Evolutionary conservation across 2,329 filamentous ascomycete species (phyloP).

Genomic region (Colletotrichum tropicicola): DNA sequence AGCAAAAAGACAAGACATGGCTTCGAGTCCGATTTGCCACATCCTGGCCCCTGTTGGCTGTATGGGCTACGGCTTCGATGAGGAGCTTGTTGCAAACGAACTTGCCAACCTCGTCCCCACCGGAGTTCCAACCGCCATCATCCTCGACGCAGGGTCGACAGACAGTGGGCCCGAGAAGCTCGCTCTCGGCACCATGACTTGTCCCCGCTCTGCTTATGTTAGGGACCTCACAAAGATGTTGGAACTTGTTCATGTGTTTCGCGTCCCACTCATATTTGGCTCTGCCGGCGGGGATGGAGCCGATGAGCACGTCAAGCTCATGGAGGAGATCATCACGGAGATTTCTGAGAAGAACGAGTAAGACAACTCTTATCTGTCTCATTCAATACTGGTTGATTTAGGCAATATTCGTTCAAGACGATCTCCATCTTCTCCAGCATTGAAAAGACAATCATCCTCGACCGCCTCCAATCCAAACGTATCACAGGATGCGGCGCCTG

Average conservation of each 20-base stretch:
- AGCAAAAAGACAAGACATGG: background rate
- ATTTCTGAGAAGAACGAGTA: conserved; percentile 36
- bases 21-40: conserved; percentile 37
- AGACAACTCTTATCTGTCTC: background rate
- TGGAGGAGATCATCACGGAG: conserved; percentile 49
- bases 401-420: conserved; percentile 38
- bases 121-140: conserved; percentile 42
- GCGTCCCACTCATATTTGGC: conserved; percentile 50
- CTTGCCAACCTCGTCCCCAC: conserved; percentile 38
- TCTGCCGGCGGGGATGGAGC: conserved; percentile 59
- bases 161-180: conserved; percentile 50
- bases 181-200: conserved; percentile 49
- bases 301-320: conserved; percentile 50
- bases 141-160: conserved; percentile 46
- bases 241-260: conserved; percentile 40
- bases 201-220: conserved; percentile 48
- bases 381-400: background rate
- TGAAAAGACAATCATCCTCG: conserved; percentile 40
- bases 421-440: conserved; percentile 50
- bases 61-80: conserved; percentile 58
- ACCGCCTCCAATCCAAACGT: conserved; percentile 38
- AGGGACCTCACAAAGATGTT: conserved; percentile 52
- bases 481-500: conserved; percentile 48
- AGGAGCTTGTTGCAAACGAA: conserved; percentile 36
- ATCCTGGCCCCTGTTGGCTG: conserved; percentile 58